phyloP scores from a whole-genome alignment of 2,329 filamentous ascomycete species.

The Ambrosiella cleistominuta region DNA sequence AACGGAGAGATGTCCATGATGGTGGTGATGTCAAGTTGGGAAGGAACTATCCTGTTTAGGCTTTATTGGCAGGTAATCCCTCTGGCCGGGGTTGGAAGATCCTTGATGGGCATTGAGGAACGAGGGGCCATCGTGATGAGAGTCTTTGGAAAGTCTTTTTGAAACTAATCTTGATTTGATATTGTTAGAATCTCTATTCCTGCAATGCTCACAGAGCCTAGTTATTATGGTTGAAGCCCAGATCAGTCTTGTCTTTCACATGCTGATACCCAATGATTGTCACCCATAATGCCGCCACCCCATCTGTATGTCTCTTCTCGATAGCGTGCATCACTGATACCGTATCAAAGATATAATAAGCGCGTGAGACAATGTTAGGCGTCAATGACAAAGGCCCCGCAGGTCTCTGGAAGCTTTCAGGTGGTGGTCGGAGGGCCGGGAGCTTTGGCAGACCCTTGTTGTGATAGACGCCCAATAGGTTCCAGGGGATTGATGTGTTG shows the following conservation, averaged over 20 bases:
- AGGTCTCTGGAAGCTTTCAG: not conserved
- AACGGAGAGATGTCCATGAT: not conserved
- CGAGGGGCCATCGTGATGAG: too few relatives aligned
- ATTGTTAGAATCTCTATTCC: too few relatives aligned
- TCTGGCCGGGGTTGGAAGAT: not conserved
- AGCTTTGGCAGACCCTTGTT: not conserved
- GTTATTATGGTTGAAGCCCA: too few relatives aligned
- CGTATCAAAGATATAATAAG: not conserved
- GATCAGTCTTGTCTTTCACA: too few relatives aligned
- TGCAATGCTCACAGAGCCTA: too few relatives aligned
- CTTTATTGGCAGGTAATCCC: not conserved
- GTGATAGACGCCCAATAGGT: slow-evolving; percentile 1
- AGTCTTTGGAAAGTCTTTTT: too few relatives aligned
- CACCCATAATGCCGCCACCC: too few relatives aligned
- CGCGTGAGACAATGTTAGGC: not conserved
- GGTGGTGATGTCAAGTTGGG: not conserved
- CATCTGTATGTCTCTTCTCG: too few relatives aligned
- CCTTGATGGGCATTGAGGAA: not conserved
- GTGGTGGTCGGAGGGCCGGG: not conserved
- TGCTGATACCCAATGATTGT: too few relatives aligned
- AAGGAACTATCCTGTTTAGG: not conserved
- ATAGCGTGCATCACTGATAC: not conserved
- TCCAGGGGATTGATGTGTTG: not conserved
- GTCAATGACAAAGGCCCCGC: not conserved
- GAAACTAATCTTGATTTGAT: too few relatives aligned